Base-by-base conservation (phyloP, 352 stramenopile genomes). In the Sclerospora graminicola region DNA sequence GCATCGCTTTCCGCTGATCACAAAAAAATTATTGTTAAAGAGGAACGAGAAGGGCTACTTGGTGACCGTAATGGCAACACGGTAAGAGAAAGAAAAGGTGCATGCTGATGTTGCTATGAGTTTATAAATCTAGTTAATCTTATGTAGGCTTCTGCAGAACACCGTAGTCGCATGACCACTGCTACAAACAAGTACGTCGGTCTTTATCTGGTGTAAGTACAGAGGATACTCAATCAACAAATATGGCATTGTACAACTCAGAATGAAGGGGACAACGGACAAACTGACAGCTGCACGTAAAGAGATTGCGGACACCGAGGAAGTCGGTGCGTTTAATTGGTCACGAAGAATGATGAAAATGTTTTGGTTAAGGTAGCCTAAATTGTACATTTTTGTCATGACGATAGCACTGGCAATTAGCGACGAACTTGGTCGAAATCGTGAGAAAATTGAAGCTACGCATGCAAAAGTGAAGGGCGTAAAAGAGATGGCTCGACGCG, bases 241-340 rank as follows among this genome's bases (percentile, higher is more conserved):
- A 15, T 32, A 8, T 30, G 15, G 3, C 26, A 28, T 31, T 41
- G 13, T 23, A 13, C 16, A 13, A 4, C 40, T 16, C 29, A 91
- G 80, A 41, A 87, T 90, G 68, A 87, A 90, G 49, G 78, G 80
- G 8, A 92, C 78, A 14, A 88, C 78, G 7, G 69, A 85, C 41
- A 86, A 82, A 44, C 56, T 92, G 21, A 69, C 82, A n/a, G 67
- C 71, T 32, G 81, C 81, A 16, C 69, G 74, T 43, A 74, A 82
- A 63, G 87, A 82, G 28, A 79, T 89, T 8, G 76, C 76, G 4
- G 81, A 92, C 53, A 92, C 81, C 1, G 81, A 92, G 45, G 78
- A 92, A 82, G 73, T 88, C 54, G 78, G 78, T 90, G 50, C 34
- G 77, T 21, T 13, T 20, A 13, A 27, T 41, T 19, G 20, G 1